Evolutionary conservation across 1,284 basidiomycete genomes (phyloP).

Genomic region (Amylostereum chailletii): DNA sequence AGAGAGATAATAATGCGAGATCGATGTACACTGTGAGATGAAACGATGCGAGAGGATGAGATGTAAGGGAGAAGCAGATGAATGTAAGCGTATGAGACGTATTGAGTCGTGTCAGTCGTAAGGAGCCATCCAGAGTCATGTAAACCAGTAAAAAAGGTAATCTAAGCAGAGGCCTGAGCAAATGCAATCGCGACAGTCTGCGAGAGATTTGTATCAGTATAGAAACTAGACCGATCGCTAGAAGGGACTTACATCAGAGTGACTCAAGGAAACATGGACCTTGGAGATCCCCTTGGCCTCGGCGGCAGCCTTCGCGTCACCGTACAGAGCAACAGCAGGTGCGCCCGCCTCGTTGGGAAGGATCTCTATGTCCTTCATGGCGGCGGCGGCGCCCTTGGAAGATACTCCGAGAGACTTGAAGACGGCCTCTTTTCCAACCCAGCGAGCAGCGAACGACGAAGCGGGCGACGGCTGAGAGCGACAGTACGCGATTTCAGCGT

Average conservation of each 20-base stretch:
- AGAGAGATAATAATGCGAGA: too few species aligned
- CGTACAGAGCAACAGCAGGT: conserved; percentile 72
- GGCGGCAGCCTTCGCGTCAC: conserved; percentile 77
- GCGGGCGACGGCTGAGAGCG: conserved; percentile 76
- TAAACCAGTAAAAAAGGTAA: too few species aligned
- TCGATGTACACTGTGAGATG: too few species aligned
- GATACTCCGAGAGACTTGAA: conserved; percentile 95
- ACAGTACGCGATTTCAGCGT: conserved; percentile 85
- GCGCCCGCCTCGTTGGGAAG: conserved; percentile 63
- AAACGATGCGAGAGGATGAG: too few species aligned
- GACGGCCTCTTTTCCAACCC: conserved; percentile 96
- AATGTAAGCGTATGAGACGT: too few species aligned
- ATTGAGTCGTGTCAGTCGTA: too few species aligned
- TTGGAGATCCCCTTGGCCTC: conserved; percentile 65
- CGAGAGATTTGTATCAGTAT: conserved; percentile 13
- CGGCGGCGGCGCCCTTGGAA: conserved; percentile 86
- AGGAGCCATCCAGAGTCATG: too few species aligned
- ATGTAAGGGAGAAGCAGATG: too few species aligned
- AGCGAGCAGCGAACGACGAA: conserved; percentile 92
- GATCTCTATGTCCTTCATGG: conserved; percentile 97
- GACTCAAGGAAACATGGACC: conserved; percentile 83
- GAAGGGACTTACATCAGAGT: conserved; percentile 66
- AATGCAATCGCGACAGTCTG: conserved; percentile 78
- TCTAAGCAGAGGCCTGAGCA: conserved; percentile 57
- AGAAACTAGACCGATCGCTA: conserved; percentile 4